Conservation (phyloP, 495 filamentous ascomycete genomes). For the Haplographium delicatum region DNA sequence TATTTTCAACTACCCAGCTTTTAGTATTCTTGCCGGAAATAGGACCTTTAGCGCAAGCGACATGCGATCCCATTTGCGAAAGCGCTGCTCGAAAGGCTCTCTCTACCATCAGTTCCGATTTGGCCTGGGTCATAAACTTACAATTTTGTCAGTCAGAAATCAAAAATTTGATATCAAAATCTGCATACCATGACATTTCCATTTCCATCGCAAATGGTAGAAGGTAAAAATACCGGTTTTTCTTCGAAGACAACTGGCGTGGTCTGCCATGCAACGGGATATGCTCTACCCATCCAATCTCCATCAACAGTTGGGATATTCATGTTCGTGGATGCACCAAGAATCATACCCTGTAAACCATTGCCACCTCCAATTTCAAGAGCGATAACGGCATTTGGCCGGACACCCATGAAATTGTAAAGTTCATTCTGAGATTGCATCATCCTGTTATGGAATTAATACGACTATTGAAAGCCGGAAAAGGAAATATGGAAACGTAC, state of each 20-base stretch:
- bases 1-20: slow-evolving; percentile 44
- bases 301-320: slow-evolving; percentile 47
- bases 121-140: slow-evolving; percentile 34
- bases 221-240: slow-evolving; percentile 38
- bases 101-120: slow-evolving; percentile 36
- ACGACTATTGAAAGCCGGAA: not conserved
- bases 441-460: slow-evolving; percentile 25
- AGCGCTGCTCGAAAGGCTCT: slow-evolving; percentile 37
- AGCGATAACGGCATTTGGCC: slow-evolving; percentile 33
- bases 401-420: slow-evolving; percentile 31
- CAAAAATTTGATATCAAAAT: not conserved
- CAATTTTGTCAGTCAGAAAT: not conserved
- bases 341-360: slow-evolving; percentile 47
- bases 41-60: slow-evolving; percentile 39
- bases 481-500: not conserved
- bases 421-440: slow-evolving; percentile 42
- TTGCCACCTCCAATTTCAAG: slow-evolving; percentile 53
- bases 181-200: slow-evolving; percentile 37
- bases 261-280: slow-evolving; percentile 52
- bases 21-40: slow-evolving; percentile 39
- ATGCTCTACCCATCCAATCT: slow-evolving; percentile 55
- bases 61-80: slow-evolving; percentile 43
- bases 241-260: slow-evolving; percentile 48
- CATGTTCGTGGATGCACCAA: slow-evolving; percentile 43
- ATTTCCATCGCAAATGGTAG: slow-evolving; percentile 46